A percentile compares a stretch with the other conserved stretches of the same genome.
Evolutionary conservation across 2,329 filamentous ascomycete species (phyloP).

Genomic region (Paraconiothyrium sp.): DNA sequence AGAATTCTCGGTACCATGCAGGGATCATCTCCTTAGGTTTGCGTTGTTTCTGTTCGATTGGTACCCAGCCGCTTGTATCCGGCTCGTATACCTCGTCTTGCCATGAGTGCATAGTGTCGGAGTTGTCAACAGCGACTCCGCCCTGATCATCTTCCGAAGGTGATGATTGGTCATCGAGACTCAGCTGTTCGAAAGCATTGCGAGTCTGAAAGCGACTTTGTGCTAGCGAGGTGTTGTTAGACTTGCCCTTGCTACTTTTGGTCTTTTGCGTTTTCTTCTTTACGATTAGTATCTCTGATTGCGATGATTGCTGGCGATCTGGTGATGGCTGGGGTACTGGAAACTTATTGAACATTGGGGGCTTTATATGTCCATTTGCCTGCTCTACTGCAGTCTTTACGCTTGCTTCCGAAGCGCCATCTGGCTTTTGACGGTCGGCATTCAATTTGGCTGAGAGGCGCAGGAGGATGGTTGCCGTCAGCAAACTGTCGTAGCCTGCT

Average conservation of each 20-base stretch:
- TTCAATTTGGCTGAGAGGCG: conserved; percentile 60
- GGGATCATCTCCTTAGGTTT: conserved; percentile 60
- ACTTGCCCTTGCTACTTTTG: conserved; percentile 20
- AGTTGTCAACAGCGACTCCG: background rate
- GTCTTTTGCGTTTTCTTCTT: conserved; percentile 29
- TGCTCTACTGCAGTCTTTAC: conserved; percentile 24
- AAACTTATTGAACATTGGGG: conserved; percentile 25
- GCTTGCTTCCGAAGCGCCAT: conserved; percentile 14
- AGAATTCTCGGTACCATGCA: conserved; percentile 62
- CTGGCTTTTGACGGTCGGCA: conserved; percentile 21
- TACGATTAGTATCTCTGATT: background rate
- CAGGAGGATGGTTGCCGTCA: conserved; percentile 68
- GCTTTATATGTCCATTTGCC: conserved; percentile 31
- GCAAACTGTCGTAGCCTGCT: conserved; percentile 70
- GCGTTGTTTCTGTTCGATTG: conserved; percentile 31
- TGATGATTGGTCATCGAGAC: background rate
- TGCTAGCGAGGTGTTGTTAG: background rate
- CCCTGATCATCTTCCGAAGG: conserved; percentile 1
- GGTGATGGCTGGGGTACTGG: conserved; percentile 26
- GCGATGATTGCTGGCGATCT: conserved; percentile 10
- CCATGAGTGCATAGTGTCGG: conserved; percentile 24
- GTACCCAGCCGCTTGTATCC: conserved; percentile 31
- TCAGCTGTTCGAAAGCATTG: conserved; percentile 37
- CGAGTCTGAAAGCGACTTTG: conserved; percentile 32
- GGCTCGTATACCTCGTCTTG: conserved; percentile 29